These are phyloP conservation scores for Mycena sp. DNA, from an alignment of 1,284 basidiomycete species.

Conservation along the genomic window DNA sequence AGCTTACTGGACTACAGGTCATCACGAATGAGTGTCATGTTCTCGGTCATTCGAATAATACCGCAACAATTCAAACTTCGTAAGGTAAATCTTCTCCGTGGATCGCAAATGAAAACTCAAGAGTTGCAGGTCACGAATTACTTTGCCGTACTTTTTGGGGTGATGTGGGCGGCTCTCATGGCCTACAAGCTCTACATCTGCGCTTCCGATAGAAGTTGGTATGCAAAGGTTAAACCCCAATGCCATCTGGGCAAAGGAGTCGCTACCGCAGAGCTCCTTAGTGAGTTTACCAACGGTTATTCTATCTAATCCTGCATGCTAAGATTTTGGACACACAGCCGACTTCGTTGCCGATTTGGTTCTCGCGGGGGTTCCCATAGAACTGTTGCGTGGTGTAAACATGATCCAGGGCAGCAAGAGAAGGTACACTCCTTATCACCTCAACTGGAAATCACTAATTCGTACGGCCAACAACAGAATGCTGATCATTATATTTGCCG, in stretches of 20 bases:
- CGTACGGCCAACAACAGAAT: neutral
- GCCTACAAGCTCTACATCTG: neutral
- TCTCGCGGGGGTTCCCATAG: neutral
- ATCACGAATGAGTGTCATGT: neutral
- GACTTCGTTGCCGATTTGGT: neutral
- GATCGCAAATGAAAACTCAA: neutral
- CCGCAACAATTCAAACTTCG: neutral
- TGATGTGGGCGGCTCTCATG: neutral
- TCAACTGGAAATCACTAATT: neutral
- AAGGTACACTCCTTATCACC: neutral
- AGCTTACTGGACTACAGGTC: neutral
- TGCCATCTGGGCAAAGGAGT: neutral
- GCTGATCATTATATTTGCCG: neutral
- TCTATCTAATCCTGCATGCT: neutral
- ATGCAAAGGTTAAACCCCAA: neutral
- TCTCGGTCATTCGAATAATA: neutral
- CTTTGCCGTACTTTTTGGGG: neutral
- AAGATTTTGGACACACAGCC: neutral
- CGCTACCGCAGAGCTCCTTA: neutral
- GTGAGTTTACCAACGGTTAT: neutral
- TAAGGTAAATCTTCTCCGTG: neutral
- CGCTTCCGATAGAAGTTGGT: neutral
- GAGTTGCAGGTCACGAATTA: neutral
- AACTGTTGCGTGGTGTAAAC: neutral
- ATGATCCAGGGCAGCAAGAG: neutral